Base-by-base conservation (phyloP, 495 filamentous ascomycete genomes). In the Penicillium odoratum region DNA sequence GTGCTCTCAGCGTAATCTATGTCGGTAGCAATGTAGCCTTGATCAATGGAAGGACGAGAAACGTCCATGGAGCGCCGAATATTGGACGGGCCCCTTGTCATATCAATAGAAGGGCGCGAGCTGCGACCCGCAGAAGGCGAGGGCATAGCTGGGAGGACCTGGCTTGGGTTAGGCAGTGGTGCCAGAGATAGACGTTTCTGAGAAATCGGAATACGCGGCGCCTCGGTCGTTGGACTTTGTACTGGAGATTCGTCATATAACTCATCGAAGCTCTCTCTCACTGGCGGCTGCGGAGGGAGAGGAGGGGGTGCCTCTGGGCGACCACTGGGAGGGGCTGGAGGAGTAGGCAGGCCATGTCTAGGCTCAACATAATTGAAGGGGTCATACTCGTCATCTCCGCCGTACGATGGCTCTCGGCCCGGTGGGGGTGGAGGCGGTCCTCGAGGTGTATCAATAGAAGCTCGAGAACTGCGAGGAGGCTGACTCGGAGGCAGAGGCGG, bases 21-120 rank as follows among this genome's bases (percentile, higher is more conserved):
- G 49, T 97, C 92, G 54, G 83, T 85, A 50, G 94, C 94, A 59
- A 98, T 90, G 68, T 80, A 94, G 7, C 90, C 87, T 40, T 84
- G 83, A 48, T 96, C 93, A 59, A 85, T 78, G 28, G 83, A 85
- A 5, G 84, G 79, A 33, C 88, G 81, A 33, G 77, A 60, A 36
- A 82, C 74, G 60, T 98, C 94, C 62, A 89, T 85, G 21, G 93
- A 97, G 61, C 87, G 78, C 51, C 90, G 83, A 25, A 76, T 68
- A 40, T 63, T 80, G 7, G 71, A 58, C 47, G 67, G 70, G 47
- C 65, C 62, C 54, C 89, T 81, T 44, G 82, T 74, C 15, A 87
- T 70, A 67, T 96, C 92, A 44, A 89, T 69, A 4, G 93, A 93
- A 70, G 87, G 83, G 56, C 89, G 83, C 38, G 74, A 69, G 29